Conservation (phyloP, 345 rosid species). For the Pugionium cornutum region DNA sequence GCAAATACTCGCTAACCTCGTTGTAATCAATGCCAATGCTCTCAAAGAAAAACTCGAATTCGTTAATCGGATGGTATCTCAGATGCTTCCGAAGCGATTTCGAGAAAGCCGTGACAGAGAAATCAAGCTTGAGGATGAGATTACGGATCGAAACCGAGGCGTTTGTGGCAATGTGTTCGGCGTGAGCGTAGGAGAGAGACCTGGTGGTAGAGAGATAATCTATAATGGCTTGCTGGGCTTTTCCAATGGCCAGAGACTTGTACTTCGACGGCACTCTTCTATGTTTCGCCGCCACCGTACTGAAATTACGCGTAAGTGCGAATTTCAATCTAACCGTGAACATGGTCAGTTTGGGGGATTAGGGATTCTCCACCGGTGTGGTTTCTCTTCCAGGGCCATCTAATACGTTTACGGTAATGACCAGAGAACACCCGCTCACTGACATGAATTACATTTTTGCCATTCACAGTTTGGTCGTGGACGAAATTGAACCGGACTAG, state of each 20-base stretch:
- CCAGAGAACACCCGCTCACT: not conserved
- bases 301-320: constrained; percentile 32
- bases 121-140: constrained; percentile 48
- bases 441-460: not conserved
- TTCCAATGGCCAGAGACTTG: constrained; percentile 47
- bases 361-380: constrained; percentile 28
- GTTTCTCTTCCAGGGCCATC: constrained; percentile 8
- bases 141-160: constrained; percentile 50
- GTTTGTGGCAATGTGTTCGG: constrained; percentile 60
- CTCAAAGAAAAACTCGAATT: constrained; percentile 75
- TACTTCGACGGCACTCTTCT: constrained; percentile 44
- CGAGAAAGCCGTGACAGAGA: constrained; percentile 43
- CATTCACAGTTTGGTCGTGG: not conserved
- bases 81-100: constrained; percentile 47
- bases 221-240: constrained; percentile 57
- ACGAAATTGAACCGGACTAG: not conserved
- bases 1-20: constrained; percentile 48
- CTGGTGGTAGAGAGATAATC: constrained; percentile 60
- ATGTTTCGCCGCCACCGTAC: constrained; percentile 29
- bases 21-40: constrained; percentile 64
- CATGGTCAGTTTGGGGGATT: constrained; percentile 28
- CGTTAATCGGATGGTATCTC: constrained; percentile 70
- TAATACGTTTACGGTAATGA: not conserved
- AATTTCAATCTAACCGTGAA: constrained; percentile 24
- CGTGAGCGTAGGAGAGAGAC: constrained; percentile 54